Percentiles rank a stretch among this genome's conserved stretches.
Conservation (phyloP, 176 grass and related monocot species). For the Themeda triandra region DNA sequence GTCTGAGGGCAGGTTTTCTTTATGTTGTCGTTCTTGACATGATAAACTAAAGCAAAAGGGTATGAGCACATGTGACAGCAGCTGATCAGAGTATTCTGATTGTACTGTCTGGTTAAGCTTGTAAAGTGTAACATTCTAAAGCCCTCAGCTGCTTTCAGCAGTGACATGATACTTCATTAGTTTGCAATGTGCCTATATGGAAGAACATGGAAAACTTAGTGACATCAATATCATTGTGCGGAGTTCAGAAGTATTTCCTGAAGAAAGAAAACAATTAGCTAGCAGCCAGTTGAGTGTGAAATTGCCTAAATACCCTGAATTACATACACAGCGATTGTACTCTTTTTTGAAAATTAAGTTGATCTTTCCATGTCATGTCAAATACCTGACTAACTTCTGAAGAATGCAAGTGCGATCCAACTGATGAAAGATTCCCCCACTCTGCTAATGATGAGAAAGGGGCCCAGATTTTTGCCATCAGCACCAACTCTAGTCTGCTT, state of each 20-base stretch:
- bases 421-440: slow-evolving; percentile 43
- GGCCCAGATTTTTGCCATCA: slow-evolving; percentile 36
- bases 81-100: not conserved
- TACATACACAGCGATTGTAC: not conserved
- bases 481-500: slow-evolving; percentile 39
- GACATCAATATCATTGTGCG: not conserved
- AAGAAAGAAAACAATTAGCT: slow-evolving; percentile 8
- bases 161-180: slow-evolving; percentile 12
- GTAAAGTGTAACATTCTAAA: not conserved
- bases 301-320: slow-evolving; percentile 36
- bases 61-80: not conserved
- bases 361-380: slow-evolving; percentile 38
- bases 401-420: slow-evolving; percentile 38
- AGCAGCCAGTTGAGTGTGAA: slow-evolving; percentile 16
- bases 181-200: not conserved
- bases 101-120: not conserved
- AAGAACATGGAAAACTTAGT: not conserved
- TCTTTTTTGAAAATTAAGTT: not conserved
- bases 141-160: not conserved
- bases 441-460: slow-evolving; percentile 46
- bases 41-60: slow-evolving; percentile 23
- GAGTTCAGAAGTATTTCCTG: slow-evolving; percentile 8
- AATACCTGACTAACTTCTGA: slow-evolving; percentile 29
- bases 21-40: slow-evolving; percentile 25
- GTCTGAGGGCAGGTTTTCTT: not conserved